A percentile compares a stretch with the other conserved stretches of the same genome.
These are phyloP conservation scores for Eucalyptus urophylla DNA, from an alignment of 345 rosid genomes.

Conservation along the genomic window DNA sequence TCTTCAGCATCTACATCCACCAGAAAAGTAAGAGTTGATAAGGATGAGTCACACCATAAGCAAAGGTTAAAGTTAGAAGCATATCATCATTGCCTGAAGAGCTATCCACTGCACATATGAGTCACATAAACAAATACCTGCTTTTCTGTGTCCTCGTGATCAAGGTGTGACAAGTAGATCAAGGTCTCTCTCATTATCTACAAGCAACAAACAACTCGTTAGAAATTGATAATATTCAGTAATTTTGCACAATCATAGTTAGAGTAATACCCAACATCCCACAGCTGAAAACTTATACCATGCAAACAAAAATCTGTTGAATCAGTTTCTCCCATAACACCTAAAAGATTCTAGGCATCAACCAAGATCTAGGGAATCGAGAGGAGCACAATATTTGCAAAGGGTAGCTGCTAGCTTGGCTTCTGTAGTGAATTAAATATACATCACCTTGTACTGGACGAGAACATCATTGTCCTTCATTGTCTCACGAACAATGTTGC, in stretches of 20 bases:
- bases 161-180: slow-evolving; percentile 90
- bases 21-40: not conserved
- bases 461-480: slow-evolving; percentile 99
- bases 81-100: not conserved
- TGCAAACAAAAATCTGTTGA: not conserved
- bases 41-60: not conserved
- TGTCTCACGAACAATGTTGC: slow-evolving; percentile 96
- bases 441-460: slow-evolving; percentile 87
- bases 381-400: not conserved
- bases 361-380: not conserved
- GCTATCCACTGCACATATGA: not conserved
- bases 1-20: slow-evolving; percentile 73
- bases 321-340: not conserved
- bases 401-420: not conserved
- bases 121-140: slow-evolving; percentile 37
- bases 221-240: not conserved
- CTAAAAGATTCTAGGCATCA: not conserved
- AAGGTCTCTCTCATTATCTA: slow-evolving; percentile 99
- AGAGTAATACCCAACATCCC: not conserved
- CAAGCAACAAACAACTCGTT: not conserved
- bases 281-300: not conserved
- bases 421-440: not conserved
- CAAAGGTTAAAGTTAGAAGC: not conserved
- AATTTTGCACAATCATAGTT: not conserved
- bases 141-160: slow-evolving; percentile 96